A percentile compares a stretch with the other conserved stretches of the same genome.
Conservation (phyloP, 164 flowering plant genomes). For the Stephania cephalantha region DNA sequence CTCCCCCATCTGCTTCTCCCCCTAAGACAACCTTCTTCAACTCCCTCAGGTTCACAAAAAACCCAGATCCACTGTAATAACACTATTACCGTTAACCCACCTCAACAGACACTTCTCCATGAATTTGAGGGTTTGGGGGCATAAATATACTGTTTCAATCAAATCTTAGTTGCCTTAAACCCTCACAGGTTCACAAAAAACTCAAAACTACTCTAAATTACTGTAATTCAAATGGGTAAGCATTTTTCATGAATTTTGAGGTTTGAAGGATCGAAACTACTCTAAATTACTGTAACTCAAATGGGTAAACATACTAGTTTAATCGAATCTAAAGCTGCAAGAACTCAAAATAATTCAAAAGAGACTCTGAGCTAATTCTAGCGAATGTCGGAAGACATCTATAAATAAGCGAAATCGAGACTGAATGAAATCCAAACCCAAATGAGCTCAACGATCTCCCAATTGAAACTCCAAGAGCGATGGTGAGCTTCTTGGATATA, state of each 20-base stretch:
- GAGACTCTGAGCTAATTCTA: conserved; percentile 14
- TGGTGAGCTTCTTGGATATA: conserved; percentile 1
- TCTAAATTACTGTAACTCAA: neutral
- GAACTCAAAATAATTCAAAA: neutral
- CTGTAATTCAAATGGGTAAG: too few species aligned
- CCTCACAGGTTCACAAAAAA: too few species aligned
- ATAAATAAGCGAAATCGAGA: conserved; percentile 1
- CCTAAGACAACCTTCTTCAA: conserved; percentile 9
- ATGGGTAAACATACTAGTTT: too few species aligned
- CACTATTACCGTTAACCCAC: neutral
- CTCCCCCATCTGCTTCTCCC: conserved; percentile 35
- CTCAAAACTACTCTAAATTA: too few species aligned
- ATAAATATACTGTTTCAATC: neutral
- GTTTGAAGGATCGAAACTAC: neutral
- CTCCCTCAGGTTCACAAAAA: neutral
- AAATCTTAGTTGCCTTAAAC: too few species aligned
- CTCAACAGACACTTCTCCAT: conserved; percentile 16
- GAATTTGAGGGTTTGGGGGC: neutral
- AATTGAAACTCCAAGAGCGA: conserved; percentile 2
- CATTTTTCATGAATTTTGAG: too few species aligned
- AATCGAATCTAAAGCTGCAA: too few species aligned
- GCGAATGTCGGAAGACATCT: conserved; percentile 55
- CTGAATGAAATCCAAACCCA: neutral
- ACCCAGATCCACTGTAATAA: neutral
- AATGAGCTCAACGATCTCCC: neutral